Conservation (phyloP, 305 asterid genomes). For the Solanum aculeatissimum region DNA sequence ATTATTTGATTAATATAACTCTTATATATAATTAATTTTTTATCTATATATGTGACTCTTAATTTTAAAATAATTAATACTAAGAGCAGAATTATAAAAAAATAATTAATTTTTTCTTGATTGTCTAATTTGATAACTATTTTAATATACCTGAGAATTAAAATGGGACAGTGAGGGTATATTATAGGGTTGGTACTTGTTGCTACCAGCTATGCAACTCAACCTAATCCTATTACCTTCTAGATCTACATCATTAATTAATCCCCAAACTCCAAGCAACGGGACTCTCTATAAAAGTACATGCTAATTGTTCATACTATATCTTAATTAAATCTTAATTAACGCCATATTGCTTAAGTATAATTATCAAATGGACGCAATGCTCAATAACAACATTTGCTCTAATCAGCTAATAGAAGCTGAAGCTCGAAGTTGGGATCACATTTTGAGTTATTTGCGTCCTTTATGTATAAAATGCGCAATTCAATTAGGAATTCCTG, state of each 20-base stretch:
- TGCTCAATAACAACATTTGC: background rate
- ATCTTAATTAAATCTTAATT: background rate
- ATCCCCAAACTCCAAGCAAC: background rate
- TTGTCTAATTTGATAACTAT: too few relatives aligned
- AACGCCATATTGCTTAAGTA: background rate
- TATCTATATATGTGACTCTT: too few relatives aligned
- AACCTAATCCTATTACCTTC: background rate
- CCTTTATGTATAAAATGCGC: slow-evolving; percentile 19
- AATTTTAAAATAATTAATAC: too few relatives aligned
- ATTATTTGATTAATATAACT: too few relatives aligned
- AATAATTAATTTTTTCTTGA: too few relatives aligned
- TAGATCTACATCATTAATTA: background rate
- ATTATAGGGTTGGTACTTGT: too few relatives aligned
- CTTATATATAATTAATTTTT: too few relatives aligned
- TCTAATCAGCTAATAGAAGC: slow-evolving; percentile 13
- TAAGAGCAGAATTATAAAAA: too few relatives aligned
- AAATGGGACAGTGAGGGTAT: too few relatives aligned
- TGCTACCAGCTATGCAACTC: background rate
- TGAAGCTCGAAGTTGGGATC: slow-evolving; percentile 22
- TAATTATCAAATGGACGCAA: background rate
- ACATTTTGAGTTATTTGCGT: background rate
- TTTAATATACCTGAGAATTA: too few relatives aligned
- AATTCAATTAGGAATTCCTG: slow-evolving; percentile 20
- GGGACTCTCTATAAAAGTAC: background rate
- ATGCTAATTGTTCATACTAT: background rate